A percentile compares a stretch with the other conserved stretches of the same genome.
These are phyloP conservation scores for Daldinia concentrica DNA, from an alignment of 495 filamentous ascomycete species.

Conservation along the genomic window DNA sequence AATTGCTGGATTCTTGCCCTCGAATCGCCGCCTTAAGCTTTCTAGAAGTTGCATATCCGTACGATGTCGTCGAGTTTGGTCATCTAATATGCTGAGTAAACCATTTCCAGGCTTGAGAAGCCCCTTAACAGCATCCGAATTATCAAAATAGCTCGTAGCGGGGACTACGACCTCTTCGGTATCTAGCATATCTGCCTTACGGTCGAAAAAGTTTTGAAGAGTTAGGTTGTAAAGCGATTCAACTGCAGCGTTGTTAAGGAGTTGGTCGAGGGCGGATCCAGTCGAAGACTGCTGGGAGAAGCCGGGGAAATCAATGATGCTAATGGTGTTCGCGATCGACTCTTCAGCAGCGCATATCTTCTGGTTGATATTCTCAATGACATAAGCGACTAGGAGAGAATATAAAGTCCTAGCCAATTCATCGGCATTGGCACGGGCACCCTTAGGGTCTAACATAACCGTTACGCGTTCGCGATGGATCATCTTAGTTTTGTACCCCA, in stretches of 20 bases:
- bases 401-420: conserved; percentile 93
- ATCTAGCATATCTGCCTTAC: conserved; percentile 88
- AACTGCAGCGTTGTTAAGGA: conserved; percentile 91
- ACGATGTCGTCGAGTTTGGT: conserved; percentile 88
- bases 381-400: conserved; percentile 91
- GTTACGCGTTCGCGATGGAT: conserved; percentile 94
- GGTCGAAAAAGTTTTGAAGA: conserved; percentile 94
- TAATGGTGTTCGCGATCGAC: conserved; percentile 88
- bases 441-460: conserved; percentile 92
- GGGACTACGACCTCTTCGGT: conserved; percentile 89
- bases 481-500: conserved; percentile 95
- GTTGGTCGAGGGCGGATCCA: conserved; percentile 86
- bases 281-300: conserved; percentile 86
- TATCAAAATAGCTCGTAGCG: conserved; percentile 96
- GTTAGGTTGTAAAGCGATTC: conserved; percentile 93
- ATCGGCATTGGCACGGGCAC: conserved; percentile 90
- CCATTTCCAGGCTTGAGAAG: conserved; percentile 92
- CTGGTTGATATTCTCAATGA: conserved; percentile 93
- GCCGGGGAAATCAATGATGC: conserved; percentile 94
- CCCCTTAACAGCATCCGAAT: conserved; percentile 90
- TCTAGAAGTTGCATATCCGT: conserved; percentile 91
- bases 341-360: conserved; percentile 88
- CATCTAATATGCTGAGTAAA: conserved; percentile 90
- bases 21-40: conserved; percentile 88
- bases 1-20: conserved; percentile 92